Evolutionary conservation across 495 filamentous ascomycete species (phyloP).

Genomic region (Penicillium waksmanii): DNA sequence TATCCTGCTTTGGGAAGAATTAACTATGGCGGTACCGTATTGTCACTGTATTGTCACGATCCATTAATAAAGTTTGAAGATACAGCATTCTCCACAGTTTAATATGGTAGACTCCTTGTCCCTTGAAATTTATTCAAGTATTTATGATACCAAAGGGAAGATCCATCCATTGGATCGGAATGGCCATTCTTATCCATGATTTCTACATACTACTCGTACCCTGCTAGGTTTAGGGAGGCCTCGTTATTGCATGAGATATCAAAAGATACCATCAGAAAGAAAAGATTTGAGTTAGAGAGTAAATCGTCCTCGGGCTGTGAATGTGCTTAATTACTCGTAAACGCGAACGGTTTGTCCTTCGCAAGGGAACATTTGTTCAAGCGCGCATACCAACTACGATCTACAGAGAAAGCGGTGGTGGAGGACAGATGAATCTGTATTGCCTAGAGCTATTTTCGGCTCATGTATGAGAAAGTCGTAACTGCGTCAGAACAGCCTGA

Average conservation of each 20-base stretch:
- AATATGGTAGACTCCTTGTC: neutral
- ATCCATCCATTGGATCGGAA: neutral
- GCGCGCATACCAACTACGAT: constrained; percentile 8
- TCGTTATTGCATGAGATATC: too few relatives aligned
- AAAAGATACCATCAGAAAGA: too few relatives aligned
- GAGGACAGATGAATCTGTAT: constrained; percentile 48
- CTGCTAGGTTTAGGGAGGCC: too few relatives aligned
- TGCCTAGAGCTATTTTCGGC: constrained; percentile 48
- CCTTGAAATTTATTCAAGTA: neutral
- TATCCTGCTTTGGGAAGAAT: constrained; percentile 33
- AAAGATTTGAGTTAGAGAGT: too few relatives aligned
- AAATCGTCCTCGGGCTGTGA: too few relatives aligned
- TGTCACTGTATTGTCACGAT: neutral
- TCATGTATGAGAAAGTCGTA: constrained; percentile 45
- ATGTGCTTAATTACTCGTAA: neutral
- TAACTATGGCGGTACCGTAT: constrained; percentile 15
- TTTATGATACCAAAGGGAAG: neutral
- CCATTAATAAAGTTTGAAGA: neutral
- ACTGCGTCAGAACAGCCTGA: constrained; percentile 48
- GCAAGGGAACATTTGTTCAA: neutral
- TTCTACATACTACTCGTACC: too few relatives aligned
- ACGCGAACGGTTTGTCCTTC: neutral
- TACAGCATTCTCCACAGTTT: neutral
- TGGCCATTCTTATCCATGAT: neutral
- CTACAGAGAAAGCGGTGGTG: constrained; percentile 20